Percentiles rank a stretch among this genome's conserved stretches.
phyloP scores from a whole-genome alignment of 2,329 filamentous ascomycete species.

The Colletotrichum sp. region DNA sequence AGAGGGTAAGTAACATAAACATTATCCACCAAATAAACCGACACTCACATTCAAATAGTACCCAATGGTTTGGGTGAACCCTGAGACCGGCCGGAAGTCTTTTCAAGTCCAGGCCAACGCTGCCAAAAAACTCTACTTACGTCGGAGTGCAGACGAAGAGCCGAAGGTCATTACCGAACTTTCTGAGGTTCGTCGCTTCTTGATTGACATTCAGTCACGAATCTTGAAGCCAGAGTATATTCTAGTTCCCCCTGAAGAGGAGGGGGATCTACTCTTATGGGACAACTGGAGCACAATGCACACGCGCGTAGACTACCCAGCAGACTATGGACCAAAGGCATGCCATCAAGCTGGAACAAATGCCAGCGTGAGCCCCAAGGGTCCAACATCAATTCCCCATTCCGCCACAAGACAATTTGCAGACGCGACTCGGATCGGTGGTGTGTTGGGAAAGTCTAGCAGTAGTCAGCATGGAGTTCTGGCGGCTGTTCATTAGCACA shows the following conservation, averaged over 20 bases:
- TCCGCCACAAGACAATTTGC: not conserved
- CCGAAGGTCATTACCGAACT: slow-evolving; percentile 43
- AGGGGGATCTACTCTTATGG: slow-evolving; percentile 51
- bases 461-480: not conserved
- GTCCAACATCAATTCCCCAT: not conserved
- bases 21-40: not conserved
- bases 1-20: slow-evolving; percentile 27
- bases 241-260: slow-evolving; percentile 39
- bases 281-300: slow-evolving; percentile 49
- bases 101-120: slow-evolving; percentile 49
- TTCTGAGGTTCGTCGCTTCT: slow-evolving; percentile 36
- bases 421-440: not conserved
- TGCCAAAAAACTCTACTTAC: slow-evolving; percentile 42
- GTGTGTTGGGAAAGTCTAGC: not conserved
- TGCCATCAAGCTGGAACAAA: slow-evolving; percentile 1
- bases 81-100: slow-evolving; percentile 42
- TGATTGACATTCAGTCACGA: slow-evolving; percentile 41
- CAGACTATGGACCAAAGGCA: not conserved
- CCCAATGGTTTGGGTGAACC: slow-evolving; percentile 53
- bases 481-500: not conserved
- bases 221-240: slow-evolving; percentile 48
- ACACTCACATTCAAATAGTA: slow-evolving; percentile 27
- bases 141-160: slow-evolving; percentile 34
- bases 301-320: slow-evolving; percentile 46
- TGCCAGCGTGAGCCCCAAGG: not conserved